Evolutionary conservation across 2,329 filamentous ascomycete genomes (phyloP).

Genomic region (Ophiocordyceps robertsii): DNA sequence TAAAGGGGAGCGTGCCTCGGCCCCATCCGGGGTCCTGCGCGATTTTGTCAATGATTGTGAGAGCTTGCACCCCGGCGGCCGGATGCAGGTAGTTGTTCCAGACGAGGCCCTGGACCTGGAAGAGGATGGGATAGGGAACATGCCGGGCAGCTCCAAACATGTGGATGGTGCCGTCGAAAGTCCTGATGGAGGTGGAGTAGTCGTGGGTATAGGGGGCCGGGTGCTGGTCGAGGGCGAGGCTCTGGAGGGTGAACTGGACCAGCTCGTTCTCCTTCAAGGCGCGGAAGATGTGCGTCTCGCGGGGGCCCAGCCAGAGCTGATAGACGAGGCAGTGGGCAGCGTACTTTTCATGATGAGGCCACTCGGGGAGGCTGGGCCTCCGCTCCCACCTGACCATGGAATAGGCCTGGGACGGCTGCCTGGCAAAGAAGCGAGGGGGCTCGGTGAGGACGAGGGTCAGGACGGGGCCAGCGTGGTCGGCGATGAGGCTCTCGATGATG

Average conservation of each 20-base stretch:
- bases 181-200: constrained; percentile 11
- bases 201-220: constrained; percentile 5
- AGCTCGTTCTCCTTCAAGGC: constrained; percentile 11
- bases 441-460: constrained; percentile 38
- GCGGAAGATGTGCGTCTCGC: constrained; percentile 4
- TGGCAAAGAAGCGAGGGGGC: constrained; percentile 34
- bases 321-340: constrained; percentile 32
- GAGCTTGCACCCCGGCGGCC: constrained; percentile 29
- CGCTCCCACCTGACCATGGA: constrained; percentile 12
- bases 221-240: constrained; percentile 6
- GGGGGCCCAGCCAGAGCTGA: constrained; percentile 6
- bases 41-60: constrained; percentile 25
- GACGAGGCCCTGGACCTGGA: constrained; percentile 50
- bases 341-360: constrained; percentile 16
- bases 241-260: constrained; percentile 10
- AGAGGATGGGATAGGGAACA: constrained; percentile 38
- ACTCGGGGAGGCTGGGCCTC: constrained; percentile 11
- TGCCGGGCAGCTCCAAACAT: constrained; percentile 14
- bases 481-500: constrained; percentile 31
- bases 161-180: constrained; percentile 18
- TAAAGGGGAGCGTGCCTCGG: constrained; percentile 23
- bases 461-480: constrained; percentile 18
- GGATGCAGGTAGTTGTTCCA: constrained; percentile 51
- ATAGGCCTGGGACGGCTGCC: constrained; percentile 1
- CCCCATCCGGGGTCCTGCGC: constrained; percentile 11